These are phyloP conservation scores for Vachellia collinsii DNA, from an alignment of 306 rosid species.

Conservation along the genomic window DNA sequence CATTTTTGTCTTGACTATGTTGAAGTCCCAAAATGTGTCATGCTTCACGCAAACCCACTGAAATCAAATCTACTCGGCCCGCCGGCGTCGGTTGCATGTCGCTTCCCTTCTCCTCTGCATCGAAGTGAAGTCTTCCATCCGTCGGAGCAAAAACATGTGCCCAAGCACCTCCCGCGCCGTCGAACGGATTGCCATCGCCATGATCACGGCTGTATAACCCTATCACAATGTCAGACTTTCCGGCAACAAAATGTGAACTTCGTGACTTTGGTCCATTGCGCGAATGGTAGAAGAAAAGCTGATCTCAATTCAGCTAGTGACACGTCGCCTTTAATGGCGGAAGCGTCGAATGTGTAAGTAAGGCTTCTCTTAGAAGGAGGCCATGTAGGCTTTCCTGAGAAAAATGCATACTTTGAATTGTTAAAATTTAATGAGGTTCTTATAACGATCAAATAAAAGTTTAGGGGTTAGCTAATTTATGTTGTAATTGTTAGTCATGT, in stretches of 20 bases:
- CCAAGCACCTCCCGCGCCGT: neutral
- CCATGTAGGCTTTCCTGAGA: neutral
- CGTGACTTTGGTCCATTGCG: neutral
- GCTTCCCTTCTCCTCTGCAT: slow-evolving; percentile 31
- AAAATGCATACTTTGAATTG: neutral
- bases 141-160: neutral
- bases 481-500: too few relatives aligned
- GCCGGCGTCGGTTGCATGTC: neutral
- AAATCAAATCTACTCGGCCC: neutral
- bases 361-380: slow-evolving; percentile 10
- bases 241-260: neutral
- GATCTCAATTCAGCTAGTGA: neutral
- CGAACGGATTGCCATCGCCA: neutral
- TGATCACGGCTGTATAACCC: slow-evolving; percentile 1
- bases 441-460: too few relatives aligned
- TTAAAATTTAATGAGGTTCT: too few relatives aligned
- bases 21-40: slow-evolving; percentile 42
- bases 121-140: neutral
- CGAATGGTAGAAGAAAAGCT: neutral
- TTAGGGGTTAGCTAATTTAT: neutral
- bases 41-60: slow-evolving; percentile 30
- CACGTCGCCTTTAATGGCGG: neutral
- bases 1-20: slow-evolving; percentile 3
- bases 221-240: neutral
- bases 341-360: neutral